Evolutionary conservation across 371 early-diverging fungal species (phyloP).

Genomic region (Batrachochytrium dendrobatidis): DNA sequence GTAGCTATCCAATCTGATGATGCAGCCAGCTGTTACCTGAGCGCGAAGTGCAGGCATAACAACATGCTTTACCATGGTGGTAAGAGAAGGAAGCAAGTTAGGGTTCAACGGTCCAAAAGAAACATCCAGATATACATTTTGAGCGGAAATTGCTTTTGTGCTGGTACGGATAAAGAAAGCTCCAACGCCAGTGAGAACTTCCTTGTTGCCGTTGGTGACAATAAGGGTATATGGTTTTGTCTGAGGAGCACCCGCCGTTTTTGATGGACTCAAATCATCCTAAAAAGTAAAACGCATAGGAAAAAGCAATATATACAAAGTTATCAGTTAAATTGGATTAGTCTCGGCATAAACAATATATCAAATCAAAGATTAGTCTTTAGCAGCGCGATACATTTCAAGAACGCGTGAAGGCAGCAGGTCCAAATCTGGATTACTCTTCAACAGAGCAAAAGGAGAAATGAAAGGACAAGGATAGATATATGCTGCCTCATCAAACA

Average conservation of each 20-base stretch:
- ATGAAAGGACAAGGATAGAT: too few species aligned
- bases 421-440: too few species aligned
- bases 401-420: too few species aligned
- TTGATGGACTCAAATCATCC: slow-evolving; percentile 2
- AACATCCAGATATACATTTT: slow-evolving; percentile 42
- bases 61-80: slow-evolving; percentile 47
- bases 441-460: too few species aligned
- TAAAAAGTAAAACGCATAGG: too few species aligned
- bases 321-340: too few species aligned
- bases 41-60: slow-evolving; percentile 46
- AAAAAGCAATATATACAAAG: too few species aligned
- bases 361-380: too few species aligned
- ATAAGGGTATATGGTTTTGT: slow-evolving; percentile 29
- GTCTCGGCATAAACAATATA: too few species aligned
- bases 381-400: too few species aligned
- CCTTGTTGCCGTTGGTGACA: slow-evolving; percentile 41
- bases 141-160: slow-evolving; percentile 44
- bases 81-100: slow-evolving; percentile 45
- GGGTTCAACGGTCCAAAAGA: slow-evolving; percentile 40
- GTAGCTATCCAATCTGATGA: background rate
- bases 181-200: slow-evolving; percentile 40
- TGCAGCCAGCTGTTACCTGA: slow-evolving; percentile 29
- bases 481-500: too few species aligned
- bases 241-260: slow-evolving; percentile 3
- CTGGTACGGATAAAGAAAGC: slow-evolving; percentile 45